Evolutionary conservation across 2,329 filamentous ascomycete species (phyloP).

Genomic region (Trichoderma afroharzianum): DNA sequence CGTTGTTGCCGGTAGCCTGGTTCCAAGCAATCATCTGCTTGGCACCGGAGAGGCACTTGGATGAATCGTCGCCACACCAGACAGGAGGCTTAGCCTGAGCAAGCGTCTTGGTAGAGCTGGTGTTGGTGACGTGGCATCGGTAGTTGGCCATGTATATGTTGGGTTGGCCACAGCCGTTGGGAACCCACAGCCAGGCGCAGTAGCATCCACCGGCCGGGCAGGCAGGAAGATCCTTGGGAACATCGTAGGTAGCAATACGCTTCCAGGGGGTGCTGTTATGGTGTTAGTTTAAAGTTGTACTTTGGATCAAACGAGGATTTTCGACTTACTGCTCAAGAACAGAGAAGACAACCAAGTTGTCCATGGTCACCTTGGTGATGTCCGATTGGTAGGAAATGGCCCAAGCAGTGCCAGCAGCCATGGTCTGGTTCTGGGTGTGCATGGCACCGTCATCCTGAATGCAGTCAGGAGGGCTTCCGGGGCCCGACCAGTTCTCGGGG

Average conservation of each 20-base stretch:
- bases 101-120: slow-evolving; percentile 35
- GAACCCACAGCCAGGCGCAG: slow-evolving; percentile 27
- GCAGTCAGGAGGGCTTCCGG: slow-evolving; percentile 24
- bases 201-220: slow-evolving; percentile 26
- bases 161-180: slow-evolving; percentile 24
- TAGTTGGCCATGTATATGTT: slow-evolving; percentile 44
- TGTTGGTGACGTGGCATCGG: slow-evolving; percentile 43
- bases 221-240: slow-evolving; percentile 23
- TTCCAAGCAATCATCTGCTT: slow-evolving; percentile 49
- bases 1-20: slow-evolving; percentile 32
- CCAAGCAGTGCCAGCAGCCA: slow-evolving; percentile 41
- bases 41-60: slow-evolving; percentile 41
- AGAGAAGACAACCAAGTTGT: slow-evolving; percentile 46
- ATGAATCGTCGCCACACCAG: slow-evolving; percentile 37
- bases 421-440: slow-evolving; percentile 41
- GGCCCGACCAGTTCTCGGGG: slow-evolving; percentile 40
- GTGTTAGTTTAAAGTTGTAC: neutral
- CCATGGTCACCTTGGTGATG: slow-evolving; percentile 40
- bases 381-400: slow-evolving; percentile 46
- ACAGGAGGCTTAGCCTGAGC: slow-evolving; percentile 37
- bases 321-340: slow-evolving; percentile 36
- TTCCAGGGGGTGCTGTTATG: slow-evolving; percentile 24
- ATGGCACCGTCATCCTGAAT: slow-evolving; percentile 40
- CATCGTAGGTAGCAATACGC: slow-evolving; percentile 22
- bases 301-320: neutral